A percentile compares a stretch with the other conserved stretches of the same genome.
phyloP scores from a whole-genome alignment of 2,329 filamentous ascomycete species.

The Ploettnerulaceae sp. region DNA sequence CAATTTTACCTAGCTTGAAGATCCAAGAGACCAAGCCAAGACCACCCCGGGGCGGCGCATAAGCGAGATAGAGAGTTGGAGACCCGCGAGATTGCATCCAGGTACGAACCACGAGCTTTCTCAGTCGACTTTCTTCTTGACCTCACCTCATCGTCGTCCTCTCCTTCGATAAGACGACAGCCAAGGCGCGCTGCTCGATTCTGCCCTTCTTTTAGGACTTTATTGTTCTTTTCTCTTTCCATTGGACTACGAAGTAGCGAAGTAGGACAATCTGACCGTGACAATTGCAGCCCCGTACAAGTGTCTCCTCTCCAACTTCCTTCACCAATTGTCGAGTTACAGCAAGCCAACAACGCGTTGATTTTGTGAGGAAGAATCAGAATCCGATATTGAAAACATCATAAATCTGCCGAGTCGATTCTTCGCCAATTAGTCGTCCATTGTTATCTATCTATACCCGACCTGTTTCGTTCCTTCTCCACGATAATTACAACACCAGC shows the following conservation, averaged over 20 bases:
- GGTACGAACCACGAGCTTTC: conserved; percentile 5
- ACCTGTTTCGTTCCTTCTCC: conserved; percentile 15
- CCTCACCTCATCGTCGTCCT: neutral
- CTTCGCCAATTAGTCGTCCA: conserved; percentile 3
- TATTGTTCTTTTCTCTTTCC: conserved; percentile 16
- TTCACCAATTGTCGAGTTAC: conserved; percentile 2
- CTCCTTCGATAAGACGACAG: conserved; percentile 1
- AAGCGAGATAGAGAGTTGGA: conserved; percentile 18
- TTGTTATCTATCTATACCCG: conserved; percentile 1
- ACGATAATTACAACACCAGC: too few relatives aligned
- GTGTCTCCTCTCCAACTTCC: neutral
- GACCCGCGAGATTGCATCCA: conserved; percentile 12
- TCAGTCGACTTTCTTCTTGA: too few relatives aligned
- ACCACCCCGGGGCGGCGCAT: too few relatives aligned
- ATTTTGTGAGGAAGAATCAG: conserved; percentile 1
- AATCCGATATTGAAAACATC: neutral
- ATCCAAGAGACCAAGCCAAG: too few relatives aligned
- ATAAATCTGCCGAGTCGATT: conserved; percentile 10
- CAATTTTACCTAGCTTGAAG: neutral
- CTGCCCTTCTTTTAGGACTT: conserved; percentile 14
- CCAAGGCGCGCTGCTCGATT: conserved; percentile 7
- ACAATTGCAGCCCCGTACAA: neutral
- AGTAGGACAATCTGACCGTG: conserved; percentile 2
- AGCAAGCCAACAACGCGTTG: neutral
- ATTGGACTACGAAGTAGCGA: conserved; percentile 1